These are phyloP conservation scores for Aureobasidium uvarum DNA, from an alignment of 2,329 filamentous ascomycete genomes.

Conservation along the genomic window DNA sequence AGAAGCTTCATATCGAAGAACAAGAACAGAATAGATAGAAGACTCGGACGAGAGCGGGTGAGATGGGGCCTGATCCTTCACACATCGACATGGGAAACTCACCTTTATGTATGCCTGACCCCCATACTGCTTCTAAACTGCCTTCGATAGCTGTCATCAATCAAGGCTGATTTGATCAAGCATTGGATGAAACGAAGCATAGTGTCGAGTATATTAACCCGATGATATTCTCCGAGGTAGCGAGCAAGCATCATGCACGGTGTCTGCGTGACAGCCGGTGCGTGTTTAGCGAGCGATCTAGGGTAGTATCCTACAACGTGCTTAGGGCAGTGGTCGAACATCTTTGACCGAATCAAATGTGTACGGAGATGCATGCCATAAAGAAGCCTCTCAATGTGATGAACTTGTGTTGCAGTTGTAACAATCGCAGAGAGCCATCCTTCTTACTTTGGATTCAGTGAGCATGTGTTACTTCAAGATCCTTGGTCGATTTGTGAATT, in stretches of 20 bases:
- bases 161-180: slow-evolving; percentile 7
- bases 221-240: slow-evolving; percentile 22
- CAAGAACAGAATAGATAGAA: neutral
- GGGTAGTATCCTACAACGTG: neutral
- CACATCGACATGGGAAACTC: slow-evolving; percentile 5
- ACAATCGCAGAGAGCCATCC: neutral
- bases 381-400: neutral
- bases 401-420: neutral
- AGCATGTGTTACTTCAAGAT: neutral
- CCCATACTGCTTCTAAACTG: neutral
- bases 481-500: neutral
- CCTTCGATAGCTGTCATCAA: neutral
- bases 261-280: neutral
- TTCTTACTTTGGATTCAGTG: neutral
- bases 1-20: slow-evolving; percentile 22
- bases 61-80: neutral
- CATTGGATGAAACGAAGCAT: slow-evolving; percentile 17
- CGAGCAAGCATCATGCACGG: slow-evolving; percentile 17
- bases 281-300: slow-evolving; percentile 1
- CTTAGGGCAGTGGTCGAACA: neutral
- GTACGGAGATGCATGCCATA: neutral
- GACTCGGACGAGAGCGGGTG: slow-evolving; percentile 6
- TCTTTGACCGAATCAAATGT: neutral
- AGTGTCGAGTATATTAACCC: slow-evolving; percentile 18
- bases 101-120: neutral